phyloP scores from a whole-genome alignment of 352 stramenopile genomes.

The Phytophthora pseudosyringae region DNA sequence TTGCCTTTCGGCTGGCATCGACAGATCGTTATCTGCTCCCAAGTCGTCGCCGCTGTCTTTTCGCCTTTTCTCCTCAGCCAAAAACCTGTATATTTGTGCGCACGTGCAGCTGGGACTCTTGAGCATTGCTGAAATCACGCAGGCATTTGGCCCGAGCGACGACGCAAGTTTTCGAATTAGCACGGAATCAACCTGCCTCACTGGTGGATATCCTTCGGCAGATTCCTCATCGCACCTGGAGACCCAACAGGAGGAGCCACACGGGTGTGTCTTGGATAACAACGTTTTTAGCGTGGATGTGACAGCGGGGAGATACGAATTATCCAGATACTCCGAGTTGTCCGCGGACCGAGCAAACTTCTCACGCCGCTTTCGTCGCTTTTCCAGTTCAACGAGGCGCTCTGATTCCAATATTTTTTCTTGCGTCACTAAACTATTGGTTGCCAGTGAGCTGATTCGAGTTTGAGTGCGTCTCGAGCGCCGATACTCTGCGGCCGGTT shows the following conservation, averaged over 20 bases:
- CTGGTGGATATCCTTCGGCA: neutral
- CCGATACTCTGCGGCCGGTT: slow-evolving; percentile 37
- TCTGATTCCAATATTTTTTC: slow-evolving; percentile 66
- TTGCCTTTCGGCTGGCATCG: slow-evolving; percentile 17
- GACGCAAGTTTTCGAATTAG: slow-evolving; percentile 59
- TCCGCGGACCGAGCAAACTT: slow-evolving; percentile 53
- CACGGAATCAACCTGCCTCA: slow-evolving; percentile 46
- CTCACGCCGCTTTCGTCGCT: slow-evolving; percentile 43
- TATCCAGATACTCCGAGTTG: slow-evolving; percentile 76
- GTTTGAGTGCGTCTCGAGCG: slow-evolving; percentile 71
- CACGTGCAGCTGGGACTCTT: slow-evolving; percentile 46
- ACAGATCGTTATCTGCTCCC: slow-evolving; percentile 2
- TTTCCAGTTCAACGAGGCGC: slow-evolving; percentile 42
- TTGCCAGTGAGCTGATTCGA: slow-evolving; percentile 65
- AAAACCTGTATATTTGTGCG: slow-evolving; percentile 35
- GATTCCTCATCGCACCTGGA: neutral
- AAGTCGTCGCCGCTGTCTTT: slow-evolving; percentile 37
- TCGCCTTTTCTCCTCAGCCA: slow-evolving; percentile 32
- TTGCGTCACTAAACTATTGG: slow-evolving; percentile 60
- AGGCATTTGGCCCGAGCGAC: slow-evolving; percentile 50
- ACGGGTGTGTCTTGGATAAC: slow-evolving; percentile 33
- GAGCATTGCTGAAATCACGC: slow-evolving; percentile 51
- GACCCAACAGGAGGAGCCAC: slow-evolving; percentile 54
- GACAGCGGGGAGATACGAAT: slow-evolving; percentile 57
- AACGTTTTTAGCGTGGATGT: slow-evolving; percentile 30